Evolutionary conservation across 352 stramenopile species (phyloP).

Genomic region (Phytophthora pinifolia): DNA sequence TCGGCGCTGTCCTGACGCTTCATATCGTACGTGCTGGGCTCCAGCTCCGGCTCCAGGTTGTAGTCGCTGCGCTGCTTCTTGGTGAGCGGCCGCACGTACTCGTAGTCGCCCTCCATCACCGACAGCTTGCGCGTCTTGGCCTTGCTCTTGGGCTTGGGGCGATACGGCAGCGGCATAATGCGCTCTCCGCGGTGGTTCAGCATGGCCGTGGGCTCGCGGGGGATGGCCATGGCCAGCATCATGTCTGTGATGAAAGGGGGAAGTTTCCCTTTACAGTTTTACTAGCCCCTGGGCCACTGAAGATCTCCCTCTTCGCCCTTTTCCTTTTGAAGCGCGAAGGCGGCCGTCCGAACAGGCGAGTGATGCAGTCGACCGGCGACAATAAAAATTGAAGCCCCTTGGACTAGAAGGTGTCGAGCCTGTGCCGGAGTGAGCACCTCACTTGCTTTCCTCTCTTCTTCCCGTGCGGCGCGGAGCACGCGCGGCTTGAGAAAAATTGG

Average conservation of each 20-base stretch:
- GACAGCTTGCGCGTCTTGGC: constrained; percentile 43
- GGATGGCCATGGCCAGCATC: constrained; percentile 29
- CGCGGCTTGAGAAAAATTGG: constrained; percentile 21
- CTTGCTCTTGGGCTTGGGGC: constrained; percentile 16
- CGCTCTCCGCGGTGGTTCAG: constrained; percentile 44
- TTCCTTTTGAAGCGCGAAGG: constrained; percentile 40
- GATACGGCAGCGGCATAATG: constrained; percentile 32
- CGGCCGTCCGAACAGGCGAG: constrained; percentile 3
- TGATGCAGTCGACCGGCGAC: background rate
- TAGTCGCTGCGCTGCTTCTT: constrained; percentile 42
- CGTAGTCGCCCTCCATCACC: constrained; percentile 32
- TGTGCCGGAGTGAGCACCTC: constrained; percentile 10
- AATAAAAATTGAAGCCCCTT: constrained; percentile 21
- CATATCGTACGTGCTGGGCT: constrained; percentile 13
- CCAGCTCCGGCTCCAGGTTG: constrained; percentile 21
- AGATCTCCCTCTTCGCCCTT: constrained; percentile 29
- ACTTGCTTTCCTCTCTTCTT: constrained; percentile 26
- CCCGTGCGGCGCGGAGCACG: constrained; percentile 2
- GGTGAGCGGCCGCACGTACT: constrained; percentile 23
- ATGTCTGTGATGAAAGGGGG: constrained; percentile 3
- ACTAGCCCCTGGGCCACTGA: too few relatives aligned
- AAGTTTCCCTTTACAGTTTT: too few relatives aligned
- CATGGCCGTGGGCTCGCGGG: constrained; percentile 25
- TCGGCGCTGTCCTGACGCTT: constrained; percentile 15
- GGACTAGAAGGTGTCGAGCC: constrained; percentile 20